Evolutionary conservation across 495 filamentous ascomycete genomes (phyloP), one percentile per base, ranked within the genome.

Genomic region (Friedmanniomyces endolithicus): DNA sequence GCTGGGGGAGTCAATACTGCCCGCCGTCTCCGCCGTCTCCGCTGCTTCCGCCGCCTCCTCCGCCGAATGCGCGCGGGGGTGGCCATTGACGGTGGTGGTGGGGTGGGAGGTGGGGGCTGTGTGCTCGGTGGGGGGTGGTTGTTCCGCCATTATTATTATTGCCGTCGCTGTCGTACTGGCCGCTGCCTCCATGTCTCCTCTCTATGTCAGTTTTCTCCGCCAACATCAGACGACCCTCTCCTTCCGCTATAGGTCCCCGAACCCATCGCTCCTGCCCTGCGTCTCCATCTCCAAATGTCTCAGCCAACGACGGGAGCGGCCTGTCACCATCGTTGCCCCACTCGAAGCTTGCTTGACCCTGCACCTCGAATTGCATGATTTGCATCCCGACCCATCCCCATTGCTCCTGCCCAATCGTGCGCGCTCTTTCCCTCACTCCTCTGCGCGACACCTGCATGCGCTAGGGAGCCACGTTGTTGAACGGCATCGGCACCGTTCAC

Each of bases 61-160:
- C 27, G 33, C 56, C 2, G 55, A 58, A 17, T 47, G 48, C n/a
- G 55, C 9, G 9, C 49, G 48, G 1, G 49, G 40, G 24, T 50
- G 54, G 11, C 11, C 23, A 9, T 25, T 48, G 14, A 25, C 19
- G 35, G n/a, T 6, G 12, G 48, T 25, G 16, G n/a, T 24, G 22
- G 19, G 6, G 4, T 39, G 2, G 29, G 31, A 4, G 24, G 29
- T 25, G 29, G n/a, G 16, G 16, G 11, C 9, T 4, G 29, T 6
- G 46, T 48, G 6, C 12, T 29, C n/a, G 27, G 27, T 31, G 27
- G 3, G 3, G 27, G 25, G 20, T 2, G 17, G 31, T 47, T 55
- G 27, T 53, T 58, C 56, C 40, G 57, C 57, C 52, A 55, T 59
- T 41, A 51, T 41, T 55, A 55, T 59, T 41, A 51, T 41, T 55